These are phyloP conservation scores for Bassia scoparia DNA, from an alignment of 148 eudicot genomes.

Conservation along the genomic window DNA sequence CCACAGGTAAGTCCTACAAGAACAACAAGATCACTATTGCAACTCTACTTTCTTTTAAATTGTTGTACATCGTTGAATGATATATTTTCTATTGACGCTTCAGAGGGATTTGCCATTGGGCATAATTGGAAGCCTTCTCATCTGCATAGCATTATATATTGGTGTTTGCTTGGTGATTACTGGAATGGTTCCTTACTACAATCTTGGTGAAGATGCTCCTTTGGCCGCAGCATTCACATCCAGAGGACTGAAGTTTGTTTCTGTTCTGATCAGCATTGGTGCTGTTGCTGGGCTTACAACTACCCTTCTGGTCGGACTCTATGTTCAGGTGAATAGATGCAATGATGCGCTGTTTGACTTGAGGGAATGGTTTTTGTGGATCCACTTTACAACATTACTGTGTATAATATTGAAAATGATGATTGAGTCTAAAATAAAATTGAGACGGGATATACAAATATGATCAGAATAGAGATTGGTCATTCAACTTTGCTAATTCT, in stretches of 20 bases:
- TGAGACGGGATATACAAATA: neutral
- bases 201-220: constrained; percentile 90
- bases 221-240: constrained; percentile 76
- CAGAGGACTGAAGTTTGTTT: constrained; percentile 78
- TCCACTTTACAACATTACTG: no score
- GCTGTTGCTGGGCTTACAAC: constrained; percentile 99
- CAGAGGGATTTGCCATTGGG: constrained; percentile 95
- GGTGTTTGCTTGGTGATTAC: constrained; percentile 94
- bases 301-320: constrained; percentile 90
- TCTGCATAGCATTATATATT: constrained; percentile 70
- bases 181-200: constrained; percentile 85
- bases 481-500: neutral
- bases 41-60: neutral
- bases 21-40: neutral
- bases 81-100: constrained; percentile 4
- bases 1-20: constrained; percentile 59
- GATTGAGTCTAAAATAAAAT: neutral
- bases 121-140: constrained; percentile 82
- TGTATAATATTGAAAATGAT: neutral
- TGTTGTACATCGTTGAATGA: constrained; percentile 1
- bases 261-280: constrained; percentile 83
- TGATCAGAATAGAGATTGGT: no score
- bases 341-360: neutral
- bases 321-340: constrained; percentile 75
- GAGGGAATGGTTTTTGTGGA: neutral